Conservation (phyloP, 176 grass and related monocot species). For the Olyra latifolia region DNA sequence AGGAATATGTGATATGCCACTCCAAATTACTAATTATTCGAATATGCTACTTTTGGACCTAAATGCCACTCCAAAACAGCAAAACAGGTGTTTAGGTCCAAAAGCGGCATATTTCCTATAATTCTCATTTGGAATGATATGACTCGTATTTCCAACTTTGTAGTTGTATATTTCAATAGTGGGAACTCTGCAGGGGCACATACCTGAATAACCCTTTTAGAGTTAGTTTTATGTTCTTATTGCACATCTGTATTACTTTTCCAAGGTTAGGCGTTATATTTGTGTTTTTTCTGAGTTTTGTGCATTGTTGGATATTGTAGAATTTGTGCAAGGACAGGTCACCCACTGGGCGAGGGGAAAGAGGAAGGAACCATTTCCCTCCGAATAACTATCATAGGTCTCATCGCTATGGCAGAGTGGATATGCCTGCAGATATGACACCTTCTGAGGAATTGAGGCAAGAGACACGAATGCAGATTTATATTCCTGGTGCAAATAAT, state of each 20-base stretch:
- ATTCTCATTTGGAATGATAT: too few species aligned
- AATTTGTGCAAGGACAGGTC: conserved; percentile 51
- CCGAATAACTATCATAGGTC: conserved; percentile 45
- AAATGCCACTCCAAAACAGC: too few species aligned
- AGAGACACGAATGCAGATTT: conserved; percentile 30
- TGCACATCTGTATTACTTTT: conserved; percentile 16
- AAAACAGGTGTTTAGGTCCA: too few species aligned
- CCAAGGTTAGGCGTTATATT: background rate
- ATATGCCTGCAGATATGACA: conserved; percentile 37
- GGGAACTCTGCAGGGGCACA: too few species aligned
- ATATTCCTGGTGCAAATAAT: conserved; percentile 39
- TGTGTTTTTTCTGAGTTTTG: conserved; percentile 31
- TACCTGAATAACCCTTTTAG: too few species aligned
- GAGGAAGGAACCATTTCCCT: conserved; percentile 47
- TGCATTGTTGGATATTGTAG: conserved; percentile 43
- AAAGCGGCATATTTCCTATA: too few species aligned
- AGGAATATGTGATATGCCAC: too few species aligned
- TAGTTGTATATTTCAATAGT: too few species aligned
- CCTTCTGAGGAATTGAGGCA: conserved; percentile 44
- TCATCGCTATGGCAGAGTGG: conserved; percentile 23
- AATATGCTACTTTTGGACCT: too few species aligned
- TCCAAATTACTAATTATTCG: too few species aligned
- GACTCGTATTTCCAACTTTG: too few species aligned
- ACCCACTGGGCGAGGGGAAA: conserved; percentile 38
- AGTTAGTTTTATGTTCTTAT: background rate